Conservation (phyloP, 2,329 filamentous ascomycete species). For the Aspergillus fischeri region DNA sequence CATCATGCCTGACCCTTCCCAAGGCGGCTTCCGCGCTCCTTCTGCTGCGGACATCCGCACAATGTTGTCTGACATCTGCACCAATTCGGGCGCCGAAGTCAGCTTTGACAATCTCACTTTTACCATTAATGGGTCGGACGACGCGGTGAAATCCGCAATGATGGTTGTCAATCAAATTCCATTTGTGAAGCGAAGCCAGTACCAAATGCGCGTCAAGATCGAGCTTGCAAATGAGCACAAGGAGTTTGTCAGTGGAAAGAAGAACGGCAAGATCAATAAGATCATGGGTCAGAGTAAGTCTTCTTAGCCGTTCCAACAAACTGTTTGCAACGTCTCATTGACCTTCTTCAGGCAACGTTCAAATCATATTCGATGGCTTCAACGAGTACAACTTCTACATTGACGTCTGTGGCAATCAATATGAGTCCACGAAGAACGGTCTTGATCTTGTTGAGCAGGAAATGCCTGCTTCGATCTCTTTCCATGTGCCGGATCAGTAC, state of each 20-base stretch:
- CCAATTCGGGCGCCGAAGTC: constrained; percentile 91
- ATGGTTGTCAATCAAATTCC: constrained; percentile 88
- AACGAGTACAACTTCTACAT: constrained; percentile 99
- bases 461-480: constrained; percentile 98
- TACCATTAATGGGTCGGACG: constrained; percentile 90
- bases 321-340: constrained; percentile 15
- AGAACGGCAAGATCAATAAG: constrained; percentile 99
- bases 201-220: constrained; percentile 95
- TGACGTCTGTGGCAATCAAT: constrained; percentile 86
- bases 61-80: constrained; percentile 95
- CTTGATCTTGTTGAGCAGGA: constrained; percentile 93
- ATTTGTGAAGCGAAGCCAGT: constrained; percentile 80
- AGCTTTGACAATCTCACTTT: constrained; percentile 94
- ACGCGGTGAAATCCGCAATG: constrained; percentile 92
- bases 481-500: constrained; percentile 98
- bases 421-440: constrained; percentile 91
- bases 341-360: constrained; percentile 66
- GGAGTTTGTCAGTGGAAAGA: constrained; percentile 98
- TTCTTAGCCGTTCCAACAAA: background rate
- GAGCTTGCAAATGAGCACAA: constrained; percentile 99
- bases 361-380: constrained; percentile 98
- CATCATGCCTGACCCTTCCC: constrained; percentile 66
- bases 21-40: constrained; percentile 56
- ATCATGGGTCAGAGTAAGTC: constrained; percentile 94
- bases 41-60: constrained; percentile 68